These are phyloP conservation scores for Aspergillus sp. DNA, from an alignment of 2,329 filamentous ascomycete species.

Conservation along the genomic window DNA sequence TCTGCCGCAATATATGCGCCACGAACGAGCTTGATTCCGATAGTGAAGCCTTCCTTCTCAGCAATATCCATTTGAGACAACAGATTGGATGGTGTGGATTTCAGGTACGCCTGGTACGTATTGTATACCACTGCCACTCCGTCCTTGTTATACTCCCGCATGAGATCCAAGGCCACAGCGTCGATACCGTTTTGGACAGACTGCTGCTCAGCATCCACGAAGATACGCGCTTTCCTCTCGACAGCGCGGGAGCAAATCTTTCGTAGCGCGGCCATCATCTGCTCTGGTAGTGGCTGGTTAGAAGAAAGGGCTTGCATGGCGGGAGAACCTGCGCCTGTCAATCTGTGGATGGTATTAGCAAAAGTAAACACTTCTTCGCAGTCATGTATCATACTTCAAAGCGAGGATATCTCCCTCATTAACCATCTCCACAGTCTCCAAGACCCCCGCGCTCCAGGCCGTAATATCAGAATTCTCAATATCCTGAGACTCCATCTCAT, in stretches of 20 bases:
- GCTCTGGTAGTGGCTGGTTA: conserved; percentile 27
- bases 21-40: conserved; percentile 47
- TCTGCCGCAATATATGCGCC: conserved; percentile 49
- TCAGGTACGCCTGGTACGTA: conserved; percentile 50
- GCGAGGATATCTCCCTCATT: conserved; percentile 43
- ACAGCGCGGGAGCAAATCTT: conserved; percentile 37
- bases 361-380: no score
- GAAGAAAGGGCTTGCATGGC: conserved; percentile 39
- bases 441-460: conserved; percentile 49
- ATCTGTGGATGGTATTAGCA: conserved; percentile 23
- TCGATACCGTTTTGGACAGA: conserved; percentile 46
- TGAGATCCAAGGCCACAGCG: conserved; percentile 46
- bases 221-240: conserved; percentile 39
- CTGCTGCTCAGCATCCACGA: conserved; percentile 51
- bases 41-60: conserved; percentile 39
- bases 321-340: conserved; percentile 44
- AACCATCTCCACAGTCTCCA: conserved; percentile 48
- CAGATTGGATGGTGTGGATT: conserved; percentile 39
- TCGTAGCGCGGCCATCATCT: conserved; percentile 37
- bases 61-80: conserved; percentile 40
- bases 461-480: conserved; percentile 28
- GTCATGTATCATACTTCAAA: conserved; percentile 37
- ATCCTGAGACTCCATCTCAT: no score
- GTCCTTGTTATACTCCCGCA: conserved; percentile 44
- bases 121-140: conserved; percentile 39